phyloP scores from a whole-genome alignment of 176 grass and related monocot genomes.

The Zea mays region Zm-B73-REFERENCE-NAM-5.0 NC_050098.1:4745001-4745500 shows the following conservation, averaged over 20 bases:
- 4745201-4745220: not conserved
- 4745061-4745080: not conserved
- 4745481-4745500: constrained; percentile 45
- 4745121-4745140: constrained; percentile 4
- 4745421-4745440: constrained; percentile 72
- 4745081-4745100: not conserved
- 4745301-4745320: constrained; percentile 37
- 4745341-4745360: constrained; percentile 97
- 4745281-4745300: not conserved
- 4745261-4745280: not conserved
- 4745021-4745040: constrained; percentile 47
- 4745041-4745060: constrained; percentile 70
- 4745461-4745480: constrained; percentile 55
- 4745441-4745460: constrained; percentile 71
- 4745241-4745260: not conserved
- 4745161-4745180: not conserved
- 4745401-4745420: constrained; percentile 98
- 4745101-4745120: not conserved
- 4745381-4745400: constrained; percentile 85
- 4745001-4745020: constrained; percentile 57
- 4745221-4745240: not conserved
- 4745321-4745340: constrained; percentile 70
- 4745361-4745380: constrained; percentile 63
- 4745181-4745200: not conserved
- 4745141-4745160: not conserved